Percentiles rank a stretch among this genome's conserved stretches.
Evolutionary conservation across 2,329 filamentous ascomycete species (phyloP).

Genomic region (Aspergillus sp.): DNA sequence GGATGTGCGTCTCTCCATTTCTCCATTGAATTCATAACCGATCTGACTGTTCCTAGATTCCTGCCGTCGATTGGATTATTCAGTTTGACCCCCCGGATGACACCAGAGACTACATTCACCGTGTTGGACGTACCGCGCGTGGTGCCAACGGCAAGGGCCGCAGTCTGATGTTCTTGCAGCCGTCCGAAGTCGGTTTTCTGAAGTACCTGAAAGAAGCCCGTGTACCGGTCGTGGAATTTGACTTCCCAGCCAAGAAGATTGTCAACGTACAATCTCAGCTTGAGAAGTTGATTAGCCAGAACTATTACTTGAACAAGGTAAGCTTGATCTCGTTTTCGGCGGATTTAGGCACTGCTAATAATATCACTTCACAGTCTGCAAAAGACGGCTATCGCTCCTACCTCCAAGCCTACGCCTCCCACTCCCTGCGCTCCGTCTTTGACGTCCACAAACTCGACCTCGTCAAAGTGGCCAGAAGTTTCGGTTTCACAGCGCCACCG

Average conservation of each 20-base stretch:
- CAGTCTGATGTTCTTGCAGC: conserved; percentile 90
- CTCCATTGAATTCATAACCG: conserved; percentile 14
- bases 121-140: conserved; percentile 91
- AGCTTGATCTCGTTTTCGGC: conserved; percentile 22
- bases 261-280: conserved; percentile 88
- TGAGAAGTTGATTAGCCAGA: conserved; percentile 90
- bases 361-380: conserved; percentile 53
- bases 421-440: conserved; percentile 80
- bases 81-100: conserved; percentile 96
- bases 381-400: conserved; percentile 84
- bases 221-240: conserved; percentile 94
- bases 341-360: background rate
- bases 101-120: conserved; percentile 89
- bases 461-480: conserved; percentile 81
- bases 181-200: conserved; percentile 89
- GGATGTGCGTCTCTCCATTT: conserved; percentile 62
- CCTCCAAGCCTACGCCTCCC: conserved; percentile 91
- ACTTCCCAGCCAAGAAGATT: conserved; percentile 91
- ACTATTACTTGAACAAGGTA: conserved; percentile 95
- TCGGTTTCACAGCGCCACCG: conserved; percentile 78
- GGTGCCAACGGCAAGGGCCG: conserved; percentile 82
- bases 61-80: conserved; percentile 93
- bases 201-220: conserved; percentile 87
- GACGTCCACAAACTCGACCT: conserved; percentile 82
- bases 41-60: conserved; percentile 62